Percentiles rank a stretch among this genome's conserved stretches.
These are phyloP conservation scores for Candida labiduridarum DNA, from an alignment of 1,139 yeast species.

Conservation along the genomic window DNA sequence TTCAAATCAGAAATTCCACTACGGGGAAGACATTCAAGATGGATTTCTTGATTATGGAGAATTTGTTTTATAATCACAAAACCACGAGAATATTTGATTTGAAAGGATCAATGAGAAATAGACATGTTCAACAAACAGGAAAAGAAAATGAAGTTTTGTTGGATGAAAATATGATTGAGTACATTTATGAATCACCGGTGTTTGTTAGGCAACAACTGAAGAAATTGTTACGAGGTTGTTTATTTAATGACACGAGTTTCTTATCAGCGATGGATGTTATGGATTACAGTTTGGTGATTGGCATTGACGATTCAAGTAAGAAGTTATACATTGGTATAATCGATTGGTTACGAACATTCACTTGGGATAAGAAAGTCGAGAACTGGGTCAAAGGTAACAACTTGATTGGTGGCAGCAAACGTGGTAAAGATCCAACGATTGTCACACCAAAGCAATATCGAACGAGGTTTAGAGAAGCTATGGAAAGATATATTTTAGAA, in stretches of 20 bases:
- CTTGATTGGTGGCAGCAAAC: constrained; percentile 73
- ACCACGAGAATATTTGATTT: constrained; percentile 89
- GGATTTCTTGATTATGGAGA: constrained; percentile 96
- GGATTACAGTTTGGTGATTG: constrained; percentile 96
- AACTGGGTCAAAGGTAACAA: constrained; percentile 97
- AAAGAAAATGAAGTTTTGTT: constrained; percentile 89
- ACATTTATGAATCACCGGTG: constrained; percentile 92
- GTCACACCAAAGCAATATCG: constrained; percentile 96
- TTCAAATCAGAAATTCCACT: constrained; percentile 77
- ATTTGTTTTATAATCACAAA: constrained; percentile 81
- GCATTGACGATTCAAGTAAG: constrained; percentile 67
- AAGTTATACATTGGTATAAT: constrained; percentile 89
- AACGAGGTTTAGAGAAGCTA: constrained; percentile 92
- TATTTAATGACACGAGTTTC: constrained; percentile 94
- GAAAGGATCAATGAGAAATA: constrained; percentile 96
- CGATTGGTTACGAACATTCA: constrained; percentile 92
- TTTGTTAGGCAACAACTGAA: constrained; percentile 94
- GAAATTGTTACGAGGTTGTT: constrained; percentile 77
- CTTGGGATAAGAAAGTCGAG: constrained; percentile 98
- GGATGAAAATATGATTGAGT: constrained; percentile 98
- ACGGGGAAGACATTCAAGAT: constrained; percentile 79
- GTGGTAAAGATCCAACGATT: constrained; percentile 93
- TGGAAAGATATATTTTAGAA: constrained; percentile 93
- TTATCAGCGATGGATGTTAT: constrained; percentile 97
- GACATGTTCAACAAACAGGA: constrained; percentile 97